Evolutionary conservation across 805 yeast species (phyloP).

Genomic region (Candida namnaoensis): DNA sequence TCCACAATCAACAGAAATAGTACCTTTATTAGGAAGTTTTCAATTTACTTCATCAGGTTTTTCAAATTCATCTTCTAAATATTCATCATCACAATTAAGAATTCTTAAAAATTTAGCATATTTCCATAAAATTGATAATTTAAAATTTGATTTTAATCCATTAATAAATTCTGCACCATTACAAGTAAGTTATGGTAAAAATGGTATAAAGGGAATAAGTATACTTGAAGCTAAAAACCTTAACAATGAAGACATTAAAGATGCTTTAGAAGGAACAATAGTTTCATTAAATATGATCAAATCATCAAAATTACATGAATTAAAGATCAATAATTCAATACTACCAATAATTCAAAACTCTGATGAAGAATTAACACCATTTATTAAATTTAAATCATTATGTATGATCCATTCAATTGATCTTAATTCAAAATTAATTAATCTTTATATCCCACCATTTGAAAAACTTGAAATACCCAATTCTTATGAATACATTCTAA

Average conservation of each 20-base stretch:
- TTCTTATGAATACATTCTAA: constrained; percentile 29
- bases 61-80: constrained; percentile 15
- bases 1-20: constrained; percentile 20
- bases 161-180: constrained; percentile 30
- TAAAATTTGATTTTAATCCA: constrained; percentile 33
- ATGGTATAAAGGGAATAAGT: constrained; percentile 28
- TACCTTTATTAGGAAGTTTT: constrained; percentile 26
- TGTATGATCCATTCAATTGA: constrained; percentile 65
- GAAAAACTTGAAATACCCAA: background rate
- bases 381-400: constrained; percentile 36
- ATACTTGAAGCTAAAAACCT: constrained; percentile 26
- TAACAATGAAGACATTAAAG: constrained; percentile 22
- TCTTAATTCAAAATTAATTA: constrained; percentile 25
- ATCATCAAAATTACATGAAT: constrained; percentile 6
- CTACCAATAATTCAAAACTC: constrained; percentile 15
- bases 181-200: constrained; percentile 26
- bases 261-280: constrained; percentile 25
- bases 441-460: constrained; percentile 45
- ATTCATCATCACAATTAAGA: constrained; percentile 46
- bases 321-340: constrained; percentile 8
- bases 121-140: constrained; percentile 33
- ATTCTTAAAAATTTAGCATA: constrained; percentile 41
- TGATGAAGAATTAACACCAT: constrained; percentile 1
- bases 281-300: constrained; percentile 20
- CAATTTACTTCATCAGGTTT: constrained; percentile 13